phyloP scores from a whole-genome alignment of 257 asterid genomes.

The Solanum clarkiae region DNA sequence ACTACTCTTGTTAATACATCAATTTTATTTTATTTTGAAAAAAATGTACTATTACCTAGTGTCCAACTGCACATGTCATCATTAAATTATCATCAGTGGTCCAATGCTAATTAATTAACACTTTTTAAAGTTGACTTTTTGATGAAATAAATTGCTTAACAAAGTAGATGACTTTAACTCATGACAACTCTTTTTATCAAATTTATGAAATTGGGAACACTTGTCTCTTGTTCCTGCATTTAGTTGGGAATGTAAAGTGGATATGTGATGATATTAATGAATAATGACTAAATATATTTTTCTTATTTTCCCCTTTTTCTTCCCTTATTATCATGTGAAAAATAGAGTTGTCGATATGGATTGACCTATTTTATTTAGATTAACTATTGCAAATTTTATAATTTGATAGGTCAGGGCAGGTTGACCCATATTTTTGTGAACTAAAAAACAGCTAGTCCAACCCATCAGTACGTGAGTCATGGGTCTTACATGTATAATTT shows the following conservation, averaged over 20 bases:
- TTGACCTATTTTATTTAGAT: no score
- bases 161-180: conserved; percentile 5
- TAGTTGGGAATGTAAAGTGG: neutral
- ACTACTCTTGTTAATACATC: neutral
- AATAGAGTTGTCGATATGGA: no score
- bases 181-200: neutral
- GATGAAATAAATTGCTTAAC: neutral
- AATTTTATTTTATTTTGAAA: neutral
- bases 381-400: no score
- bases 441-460: no score
- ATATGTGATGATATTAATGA: neutral
- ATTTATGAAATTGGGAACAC: neutral
- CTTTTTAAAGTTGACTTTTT: conserved; percentile 2
- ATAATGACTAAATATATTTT: neutral
- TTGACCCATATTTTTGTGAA: no score
- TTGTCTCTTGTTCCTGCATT: neutral
- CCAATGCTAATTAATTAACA: neutral
- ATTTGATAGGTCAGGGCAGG: no score
- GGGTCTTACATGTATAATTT: no score
- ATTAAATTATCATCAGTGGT: neutral
- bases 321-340: neutral
- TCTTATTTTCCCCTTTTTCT: neutral
- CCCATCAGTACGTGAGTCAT: no score
- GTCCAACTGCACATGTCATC: neutral
- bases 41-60: neutral